Evolutionary conservation across 108 stramenopile species (phyloP).

Genomic region (Fragilariopsis cylindrus): DNA sequence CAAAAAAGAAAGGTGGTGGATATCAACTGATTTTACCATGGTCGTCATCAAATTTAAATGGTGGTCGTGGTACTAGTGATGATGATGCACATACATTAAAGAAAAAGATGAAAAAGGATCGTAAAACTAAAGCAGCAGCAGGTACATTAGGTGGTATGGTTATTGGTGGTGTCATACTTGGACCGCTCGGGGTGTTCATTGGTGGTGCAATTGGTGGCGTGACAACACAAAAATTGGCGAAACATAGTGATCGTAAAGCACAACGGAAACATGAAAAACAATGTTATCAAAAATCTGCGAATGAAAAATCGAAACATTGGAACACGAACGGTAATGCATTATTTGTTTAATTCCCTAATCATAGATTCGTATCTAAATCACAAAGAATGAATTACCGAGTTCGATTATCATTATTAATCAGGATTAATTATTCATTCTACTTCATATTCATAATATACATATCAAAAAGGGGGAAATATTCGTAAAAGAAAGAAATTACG

Average conservation of each 20-base stretch:
- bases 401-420: too few species aligned
- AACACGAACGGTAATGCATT: neutral
- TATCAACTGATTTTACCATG: neutral
- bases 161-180: conserved; percentile 23
- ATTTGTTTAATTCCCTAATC: neutral
- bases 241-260: conserved; percentile 24
- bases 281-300: conserved; percentile 17
- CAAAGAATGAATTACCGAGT: too few species aligned
- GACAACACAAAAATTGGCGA: conserved; percentile 27
- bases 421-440: too few species aligned
- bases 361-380: too few species aligned
- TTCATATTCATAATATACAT: too few species aligned
- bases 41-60: neutral
- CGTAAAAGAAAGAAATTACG: too few species aligned
- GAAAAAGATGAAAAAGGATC: conserved; percentile 28
- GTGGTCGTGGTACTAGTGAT: neutral
- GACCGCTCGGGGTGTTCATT: conserved; percentile 31
- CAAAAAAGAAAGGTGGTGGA: neutral
- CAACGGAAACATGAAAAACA: conserved; percentile 29
- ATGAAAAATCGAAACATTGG: neutral
- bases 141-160: conserved; percentile 33
- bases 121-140: conserved; percentile 27
- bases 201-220: conserved; percentile 28
- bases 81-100: neutral
- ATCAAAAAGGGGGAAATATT: too few species aligned